These are phyloP conservation scores for Lizonia empirigonia DNA, from an alignment of 2,329 filamentous ascomycete species.

Conservation along the genomic window DNA sequence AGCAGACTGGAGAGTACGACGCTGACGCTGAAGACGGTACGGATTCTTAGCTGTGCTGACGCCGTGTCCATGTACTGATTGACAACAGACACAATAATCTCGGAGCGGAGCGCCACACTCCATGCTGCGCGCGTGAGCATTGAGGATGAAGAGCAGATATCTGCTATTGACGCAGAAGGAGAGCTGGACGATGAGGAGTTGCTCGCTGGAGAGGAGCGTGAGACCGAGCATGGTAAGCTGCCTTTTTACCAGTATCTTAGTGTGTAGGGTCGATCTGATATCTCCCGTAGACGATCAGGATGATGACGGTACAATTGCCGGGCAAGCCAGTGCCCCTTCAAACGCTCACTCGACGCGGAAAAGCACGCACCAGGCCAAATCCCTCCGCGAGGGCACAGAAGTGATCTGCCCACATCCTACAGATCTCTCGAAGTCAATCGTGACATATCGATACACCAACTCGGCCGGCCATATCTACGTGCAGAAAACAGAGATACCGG, in stretches of 20 bases:
- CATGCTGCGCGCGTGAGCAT: neutral
- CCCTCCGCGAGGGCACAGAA: neutral
- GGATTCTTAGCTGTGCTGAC: neutral
- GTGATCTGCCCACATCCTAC: neutral
- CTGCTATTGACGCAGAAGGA: neutral
- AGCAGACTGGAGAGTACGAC: neutral
- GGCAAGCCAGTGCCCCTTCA: neutral
- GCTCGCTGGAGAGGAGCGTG: neutral
- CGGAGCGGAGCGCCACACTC: neutral
- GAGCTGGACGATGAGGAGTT: neutral
- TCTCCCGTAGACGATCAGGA: neutral
- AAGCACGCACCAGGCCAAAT: neutral
- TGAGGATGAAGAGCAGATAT: neutral
- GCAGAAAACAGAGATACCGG: slow-evolving; percentile 1
- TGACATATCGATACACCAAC: neutral
- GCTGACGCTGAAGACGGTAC: neutral
- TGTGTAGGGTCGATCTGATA: neutral
- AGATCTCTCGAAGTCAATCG: neutral
- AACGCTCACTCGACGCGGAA: neutral
- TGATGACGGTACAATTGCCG: neutral
- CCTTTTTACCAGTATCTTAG: neutral
- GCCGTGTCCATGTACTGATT: neutral
- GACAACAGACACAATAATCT: neutral
- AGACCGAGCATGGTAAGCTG: neutral
- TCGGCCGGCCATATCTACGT: neutral